Conservation (phyloP, 441 rosid genomes). For the Viola pubescens region DNA sequence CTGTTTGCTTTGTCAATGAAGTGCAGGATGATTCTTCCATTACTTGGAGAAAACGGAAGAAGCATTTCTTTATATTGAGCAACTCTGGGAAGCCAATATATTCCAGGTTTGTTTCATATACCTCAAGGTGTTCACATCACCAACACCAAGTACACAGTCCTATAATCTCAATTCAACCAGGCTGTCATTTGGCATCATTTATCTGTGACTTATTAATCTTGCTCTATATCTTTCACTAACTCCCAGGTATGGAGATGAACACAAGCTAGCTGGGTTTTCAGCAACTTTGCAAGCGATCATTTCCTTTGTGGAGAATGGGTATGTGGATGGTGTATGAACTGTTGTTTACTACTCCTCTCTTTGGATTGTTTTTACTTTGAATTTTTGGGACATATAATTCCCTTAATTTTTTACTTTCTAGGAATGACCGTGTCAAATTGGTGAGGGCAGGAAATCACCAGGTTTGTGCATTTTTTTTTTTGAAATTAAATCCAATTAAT, state of each 20-base stretch:
- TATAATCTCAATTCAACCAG: not conserved
- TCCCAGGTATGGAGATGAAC: conserved; percentile 92
- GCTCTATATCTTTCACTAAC: conserved; percentile 9
- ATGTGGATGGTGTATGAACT: conserved; percentile 22
- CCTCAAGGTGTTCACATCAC: not conserved
- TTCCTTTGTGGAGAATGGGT: conserved; percentile 98
- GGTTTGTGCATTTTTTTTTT: conserved; percentile 31
- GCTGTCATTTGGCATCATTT: not conserved
- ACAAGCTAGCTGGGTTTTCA: conserved; percentile 95
- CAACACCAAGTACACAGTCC: no score
- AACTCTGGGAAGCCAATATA: conserved; percentile 98
- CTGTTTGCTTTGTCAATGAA: conserved; percentile 36
- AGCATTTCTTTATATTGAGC: conserved; percentile 90
- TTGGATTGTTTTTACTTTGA: not conserved
- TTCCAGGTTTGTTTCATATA: conserved; percentile 53
- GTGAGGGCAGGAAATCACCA: conserved; percentile 94
- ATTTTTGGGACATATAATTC: conserved; percentile 14
- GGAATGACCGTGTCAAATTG: conserved; percentile 79
- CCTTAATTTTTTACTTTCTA: conserved; percentile 27
- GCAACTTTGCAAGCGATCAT: conserved; percentile 98
- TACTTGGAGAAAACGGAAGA: conserved; percentile 97
- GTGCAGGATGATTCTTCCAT: conserved; percentile 90
- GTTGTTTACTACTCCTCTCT: conserved; percentile 6
- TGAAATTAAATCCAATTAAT: no score
- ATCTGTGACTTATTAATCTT: not conserved